These are phyloP conservation scores for Ophiostoma piceae DNA, from an alignment of 2,329 filamentous ascomycete species.

Conservation along the genomic window DNA sequence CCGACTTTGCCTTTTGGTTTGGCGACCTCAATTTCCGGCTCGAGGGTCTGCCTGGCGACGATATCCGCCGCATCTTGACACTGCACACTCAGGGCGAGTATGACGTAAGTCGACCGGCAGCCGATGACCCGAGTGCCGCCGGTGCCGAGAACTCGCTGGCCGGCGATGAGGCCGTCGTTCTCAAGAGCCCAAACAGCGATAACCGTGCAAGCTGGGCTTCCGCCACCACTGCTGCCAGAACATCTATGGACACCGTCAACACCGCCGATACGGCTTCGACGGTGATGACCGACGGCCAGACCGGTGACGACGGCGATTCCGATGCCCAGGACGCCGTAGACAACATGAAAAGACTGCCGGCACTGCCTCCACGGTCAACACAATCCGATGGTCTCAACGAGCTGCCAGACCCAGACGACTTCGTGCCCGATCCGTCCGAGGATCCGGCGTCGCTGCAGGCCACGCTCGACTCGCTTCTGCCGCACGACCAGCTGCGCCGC, in stretches of 20 bases:
- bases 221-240: slow-evolving; percentile 29
- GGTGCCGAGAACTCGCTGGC: slow-evolving; percentile 33
- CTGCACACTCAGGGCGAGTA: slow-evolving; percentile 79
- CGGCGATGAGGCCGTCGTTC: slow-evolving; percentile 49
- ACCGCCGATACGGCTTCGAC: slow-evolving; percentile 32
- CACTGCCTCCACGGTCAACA: slow-evolving; percentile 22
- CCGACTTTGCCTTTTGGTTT: slow-evolving; percentile 94
- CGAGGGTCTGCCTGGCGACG: slow-evolving; percentile 80
- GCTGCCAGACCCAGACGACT: slow-evolving; percentile 61
- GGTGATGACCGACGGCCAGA: slow-evolving; percentile 32
- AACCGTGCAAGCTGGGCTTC: slow-evolving; percentile 29
- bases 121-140: slow-evolving; percentile 16
- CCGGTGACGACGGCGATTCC: not conserved
- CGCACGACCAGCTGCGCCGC: slow-evolving; percentile 78
- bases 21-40: slow-evolving; percentile 94
- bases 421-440: slow-evolving; percentile 60
- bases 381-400: not conserved
- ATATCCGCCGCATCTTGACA: slow-evolving; percentile 77
- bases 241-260: slow-evolving; percentile 26
- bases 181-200: slow-evolving; percentile 35
- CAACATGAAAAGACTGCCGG: slow-evolving; percentile 33
- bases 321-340: slow-evolving; percentile 3
- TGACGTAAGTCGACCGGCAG: slow-evolving; percentile 45
- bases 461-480: slow-evolving; percentile 77
- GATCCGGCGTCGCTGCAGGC: slow-evolving; percentile 85